Base-by-base conservation (phyloP, 805 yeast species). In the Kuraishia piskuri region DNA sequence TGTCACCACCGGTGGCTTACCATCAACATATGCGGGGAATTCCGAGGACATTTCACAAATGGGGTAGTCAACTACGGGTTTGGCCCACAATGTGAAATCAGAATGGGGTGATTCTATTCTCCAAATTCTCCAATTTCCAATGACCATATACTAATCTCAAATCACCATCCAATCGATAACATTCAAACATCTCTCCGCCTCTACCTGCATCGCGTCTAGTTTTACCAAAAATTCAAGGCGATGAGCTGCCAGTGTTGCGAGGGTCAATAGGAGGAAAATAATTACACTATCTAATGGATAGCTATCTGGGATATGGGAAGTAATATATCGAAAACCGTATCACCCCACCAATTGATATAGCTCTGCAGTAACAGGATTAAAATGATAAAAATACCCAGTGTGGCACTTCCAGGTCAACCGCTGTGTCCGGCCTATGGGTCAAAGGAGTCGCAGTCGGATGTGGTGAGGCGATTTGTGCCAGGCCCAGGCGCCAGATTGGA, bases 401-500 rank as follows among this genome's bases (percentile, higher is more conserved):
- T 65, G 40, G 88, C 78, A 2, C 73, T 84, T n/a, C 96, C 97
- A 1, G 96, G 97, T 0, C 96, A 90, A 60, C 78, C 84, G 46
- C 73, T 90, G 22, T 77, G 83, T 20, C 91, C 94, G 1, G 70
- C 75, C 6, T 75, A 71, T 59, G 74, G 75, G 8, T 53, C 68
- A 3, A 57, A 62, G 1, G 72, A 70, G 17, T 57, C 60, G 5
- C 69, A 68, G n/a, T 61, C 60, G 8, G 64, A 64, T 17, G 48
- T 58, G 8, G 63, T 76, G 2, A 66, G 72, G 46, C 75, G 73
- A 54, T 88, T 77, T 60, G 63, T 72, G 3, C 69, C 89, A 1
- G 95, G 96, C 4, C 67, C 71, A 21, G 96, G 96, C 9, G 76
- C 88, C 0, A 76, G 78, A 31, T 57, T 80, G 2, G 71, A 79